These are phyloP conservation scores for Corymbia calophylla DNA, from an alignment of 441 rosid genomes.

Conservation along the genomic window DNA sequence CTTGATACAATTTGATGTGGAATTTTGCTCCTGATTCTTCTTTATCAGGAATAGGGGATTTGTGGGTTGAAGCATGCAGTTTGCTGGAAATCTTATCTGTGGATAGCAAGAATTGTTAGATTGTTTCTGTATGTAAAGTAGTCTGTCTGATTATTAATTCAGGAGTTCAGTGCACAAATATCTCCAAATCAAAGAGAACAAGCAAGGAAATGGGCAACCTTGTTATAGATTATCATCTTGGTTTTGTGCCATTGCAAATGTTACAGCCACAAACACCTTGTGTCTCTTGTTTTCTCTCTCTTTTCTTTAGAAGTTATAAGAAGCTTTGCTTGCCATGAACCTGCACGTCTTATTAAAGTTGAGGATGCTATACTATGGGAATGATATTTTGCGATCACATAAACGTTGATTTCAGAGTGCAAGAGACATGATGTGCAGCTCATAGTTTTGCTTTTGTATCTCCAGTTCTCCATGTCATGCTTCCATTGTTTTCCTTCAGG, in stretches of 20 bases:
- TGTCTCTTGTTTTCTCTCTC: neutral
- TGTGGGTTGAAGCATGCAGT: neutral
- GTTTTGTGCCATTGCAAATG: neutral
- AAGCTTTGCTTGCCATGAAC: neutral
- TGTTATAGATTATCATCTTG: neutral
- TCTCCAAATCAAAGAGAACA: neutral
- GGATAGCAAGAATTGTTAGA: neutral
- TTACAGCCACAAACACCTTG: neutral
- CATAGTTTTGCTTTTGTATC: neutral
- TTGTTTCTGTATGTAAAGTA: neutral
- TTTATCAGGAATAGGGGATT: neutral
- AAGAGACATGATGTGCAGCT: neutral
- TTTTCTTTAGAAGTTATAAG: neutral
- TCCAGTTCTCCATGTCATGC: neutral
- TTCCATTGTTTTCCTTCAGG: neutral
- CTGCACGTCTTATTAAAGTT: neutral
- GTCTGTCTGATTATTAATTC: neutral
- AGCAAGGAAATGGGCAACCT: neutral
- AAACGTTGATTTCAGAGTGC: neutral
- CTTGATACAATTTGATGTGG: neutral
- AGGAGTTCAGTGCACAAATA: neutral
- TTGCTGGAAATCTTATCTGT: neutral
- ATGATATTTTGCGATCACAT: neutral
- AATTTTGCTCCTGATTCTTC: neutral
- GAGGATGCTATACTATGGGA: neutral